Conservation (phyloP, 495 filamentous ascomycete genomes). For the Aspergillus egyptiacus region DNA sequence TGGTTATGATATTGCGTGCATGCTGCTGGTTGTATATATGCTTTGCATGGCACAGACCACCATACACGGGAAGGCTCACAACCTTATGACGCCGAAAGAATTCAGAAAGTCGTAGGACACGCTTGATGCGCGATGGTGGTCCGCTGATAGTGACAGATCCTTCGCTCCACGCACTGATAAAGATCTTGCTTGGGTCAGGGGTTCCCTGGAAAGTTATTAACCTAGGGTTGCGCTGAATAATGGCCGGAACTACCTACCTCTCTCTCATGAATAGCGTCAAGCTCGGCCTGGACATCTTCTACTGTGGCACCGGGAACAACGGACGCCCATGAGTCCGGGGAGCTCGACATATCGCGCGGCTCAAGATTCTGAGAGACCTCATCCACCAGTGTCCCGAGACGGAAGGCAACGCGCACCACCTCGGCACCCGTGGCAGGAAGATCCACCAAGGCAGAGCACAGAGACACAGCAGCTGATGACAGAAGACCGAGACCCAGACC, state of each 20-base stretch:
- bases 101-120: slow-evolving; percentile 21
- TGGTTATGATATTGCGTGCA: not conserved
- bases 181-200: slow-evolving; percentile 23
- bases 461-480: slow-evolving; percentile 26
- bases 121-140: slow-evolving; percentile 32
- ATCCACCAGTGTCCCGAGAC: slow-evolving; percentile 26
- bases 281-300: slow-evolving; percentile 27
- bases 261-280: slow-evolving; percentile 23
- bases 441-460: slow-evolving; percentile 22
- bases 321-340: slow-evolving; percentile 31
- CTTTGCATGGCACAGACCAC: slow-evolving; percentile 36
- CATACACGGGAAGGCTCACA: slow-evolving; percentile 25
- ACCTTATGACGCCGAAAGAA: slow-evolving; percentile 20
- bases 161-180: slow-evolving; percentile 26
- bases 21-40: slow-evolving; percentile 57
- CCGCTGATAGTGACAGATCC: slow-evolving; percentile 32
- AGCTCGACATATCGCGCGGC: not conserved
- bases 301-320: slow-evolving; percentile 23
- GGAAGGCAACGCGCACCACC: slow-evolving; percentile 28
- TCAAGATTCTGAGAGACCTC: slow-evolving; percentile 24
- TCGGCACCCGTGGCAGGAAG: slow-evolving; percentile 23
- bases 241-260: not conserved
- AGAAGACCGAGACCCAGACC: slow-evolving; percentile 35
- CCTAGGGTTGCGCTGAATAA: not conserved
- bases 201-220: not conserved